Conservation (phyloP, 495 filamentous ascomycete genomes). For the Acidiella bohemica region DNA sequence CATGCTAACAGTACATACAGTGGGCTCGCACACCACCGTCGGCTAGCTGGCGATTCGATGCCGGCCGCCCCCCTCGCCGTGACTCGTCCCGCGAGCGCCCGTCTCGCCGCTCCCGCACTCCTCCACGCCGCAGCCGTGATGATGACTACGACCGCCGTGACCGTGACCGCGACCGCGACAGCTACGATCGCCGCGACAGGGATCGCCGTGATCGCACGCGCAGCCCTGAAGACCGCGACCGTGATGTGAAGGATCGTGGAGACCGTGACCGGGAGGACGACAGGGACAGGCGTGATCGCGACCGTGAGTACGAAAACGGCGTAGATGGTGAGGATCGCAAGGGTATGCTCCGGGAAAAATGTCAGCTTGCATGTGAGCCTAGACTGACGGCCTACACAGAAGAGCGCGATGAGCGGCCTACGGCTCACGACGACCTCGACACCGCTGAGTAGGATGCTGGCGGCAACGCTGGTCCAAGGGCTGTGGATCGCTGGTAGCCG, state of each 20-base stretch:
- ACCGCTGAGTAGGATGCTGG: conserved; percentile 64
- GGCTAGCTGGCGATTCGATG: conserved; percentile 96
- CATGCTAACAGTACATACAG: conserved; percentile 35
- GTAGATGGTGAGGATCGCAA: conserved; percentile 77
- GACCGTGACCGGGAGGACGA: conserved; percentile 41
- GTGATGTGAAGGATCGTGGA: conserved; percentile 46
- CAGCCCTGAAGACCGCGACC: conserved; percentile 50
- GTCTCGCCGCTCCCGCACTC: conserved; percentile 59
- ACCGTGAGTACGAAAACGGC: conserved; percentile 46
- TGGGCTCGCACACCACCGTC: conserved; percentile 98
- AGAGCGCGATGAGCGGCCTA: conserved; percentile 39
- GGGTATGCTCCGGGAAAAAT: conserved; percentile 60
- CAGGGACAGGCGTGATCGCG: conserved; percentile 44
- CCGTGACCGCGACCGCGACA: conserved; percentile 47
- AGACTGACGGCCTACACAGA: conserved; percentile 1
- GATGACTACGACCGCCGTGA: conserved; percentile 48
- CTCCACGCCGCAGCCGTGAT: conserved; percentile 68
- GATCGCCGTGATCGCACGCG: conserved; percentile 44
- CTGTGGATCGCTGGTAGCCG: conserved; percentile 1
- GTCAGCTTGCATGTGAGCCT: no score
- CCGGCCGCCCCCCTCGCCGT: conserved; percentile 39
- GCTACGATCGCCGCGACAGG: conserved; percentile 35
- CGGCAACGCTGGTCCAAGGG: not conserved
- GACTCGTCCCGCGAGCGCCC: conserved; percentile 46
- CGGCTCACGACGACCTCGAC: conserved; percentile 90